Percentiles rank a stretch among this genome's conserved stretches.
These are phyloP conservation scores for Jackrogersella minutella DNA, from an alignment of 495 filamentous ascomycete genomes.

Conservation along the genomic window DNA sequence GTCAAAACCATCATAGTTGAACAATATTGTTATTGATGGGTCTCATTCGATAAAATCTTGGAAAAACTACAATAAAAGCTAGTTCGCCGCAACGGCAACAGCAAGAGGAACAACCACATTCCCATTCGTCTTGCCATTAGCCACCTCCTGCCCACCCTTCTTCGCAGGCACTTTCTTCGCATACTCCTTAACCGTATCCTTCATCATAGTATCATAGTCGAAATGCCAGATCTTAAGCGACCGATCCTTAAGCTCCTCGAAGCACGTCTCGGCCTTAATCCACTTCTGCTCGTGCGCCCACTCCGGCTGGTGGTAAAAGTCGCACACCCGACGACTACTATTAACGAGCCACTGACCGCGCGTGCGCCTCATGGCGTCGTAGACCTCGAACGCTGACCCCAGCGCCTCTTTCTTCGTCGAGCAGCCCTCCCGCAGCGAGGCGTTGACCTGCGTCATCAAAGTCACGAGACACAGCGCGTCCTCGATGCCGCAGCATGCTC, in stretches of 20 bases:
- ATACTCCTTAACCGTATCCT: constrained; percentile 9
- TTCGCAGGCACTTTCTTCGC: constrained; percentile 1
- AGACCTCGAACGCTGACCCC: constrained; percentile 23
- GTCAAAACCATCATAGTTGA: too few species aligned
- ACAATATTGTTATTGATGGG: too few species aligned
- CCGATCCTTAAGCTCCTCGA: constrained; percentile 43
- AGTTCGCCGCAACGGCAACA: constrained; percentile 13
- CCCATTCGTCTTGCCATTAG: background rate
- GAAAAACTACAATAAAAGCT: background rate
- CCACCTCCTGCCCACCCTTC: background rate
- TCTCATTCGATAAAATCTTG: too few species aligned
- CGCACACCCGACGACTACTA: constrained; percentile 41
- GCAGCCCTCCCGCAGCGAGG: background rate
- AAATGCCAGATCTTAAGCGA: constrained; percentile 48
- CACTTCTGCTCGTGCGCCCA: constrained; percentile 35
- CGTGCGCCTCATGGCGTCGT: constrained; percentile 28
- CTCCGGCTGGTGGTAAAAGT: constrained; percentile 45
- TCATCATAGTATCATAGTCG: constrained; percentile 46
- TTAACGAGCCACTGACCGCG: constrained; percentile 49
- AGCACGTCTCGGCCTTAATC: constrained; percentile 46
- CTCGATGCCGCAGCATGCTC: constrained; percentile 52
- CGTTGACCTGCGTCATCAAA: constrained; percentile 13
- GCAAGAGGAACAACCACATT: background rate
- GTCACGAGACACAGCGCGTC: constrained; percentile 46
- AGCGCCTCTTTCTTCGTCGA: constrained; percentile 19